Conservation (phyloP, 2,329 filamentous ascomycete species). For the Penicillium sp. region DNA sequence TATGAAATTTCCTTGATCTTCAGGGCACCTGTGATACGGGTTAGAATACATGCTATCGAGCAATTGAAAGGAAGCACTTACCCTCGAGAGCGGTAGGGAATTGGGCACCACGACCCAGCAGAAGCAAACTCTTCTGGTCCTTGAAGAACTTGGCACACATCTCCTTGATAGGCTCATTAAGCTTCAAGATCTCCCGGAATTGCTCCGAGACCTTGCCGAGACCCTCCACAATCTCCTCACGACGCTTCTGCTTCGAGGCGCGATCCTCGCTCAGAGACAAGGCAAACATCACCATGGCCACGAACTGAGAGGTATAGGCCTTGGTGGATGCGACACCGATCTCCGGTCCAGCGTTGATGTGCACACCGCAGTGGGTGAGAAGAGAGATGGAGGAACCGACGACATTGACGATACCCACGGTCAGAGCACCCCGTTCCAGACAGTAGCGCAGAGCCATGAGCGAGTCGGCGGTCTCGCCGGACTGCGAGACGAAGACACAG, state of each 20-base stretch:
- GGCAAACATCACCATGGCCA: conserved; percentile 99
- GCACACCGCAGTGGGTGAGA: conserved; percentile 98
- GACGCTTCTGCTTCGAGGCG: conserved; percentile 83
- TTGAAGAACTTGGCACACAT: conserved; percentile 90
- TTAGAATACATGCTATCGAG: not conserved
- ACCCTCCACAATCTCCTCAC: conserved; percentile 94
- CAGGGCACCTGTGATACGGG: conserved; percentile 57
- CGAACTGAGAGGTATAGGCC: conserved; percentile 98
- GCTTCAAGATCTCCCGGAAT: conserved; percentile 84
- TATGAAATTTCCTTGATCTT: conserved; percentile 99
- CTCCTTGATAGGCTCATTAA: conserved; percentile 90
- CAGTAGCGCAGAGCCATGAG: conserved; percentile 96
- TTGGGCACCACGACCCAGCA: conserved; percentile 91
- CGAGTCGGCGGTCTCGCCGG: conserved; percentile 96
- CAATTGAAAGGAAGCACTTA: conserved; percentile 28
- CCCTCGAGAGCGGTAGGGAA: conserved; percentile 91
- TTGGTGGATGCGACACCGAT: conserved; percentile 99
- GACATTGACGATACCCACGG: conserved; percentile 96
- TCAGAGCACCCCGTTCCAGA: conserved; percentile 92
- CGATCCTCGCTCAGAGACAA: conserved; percentile 94
- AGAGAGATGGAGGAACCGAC: conserved; percentile 98
- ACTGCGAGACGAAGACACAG: conserved; percentile 97
- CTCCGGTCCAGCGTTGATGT: conserved; percentile 97
- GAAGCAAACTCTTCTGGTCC: conserved; percentile 90
- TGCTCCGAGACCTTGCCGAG: conserved; percentile 80